Evolutionary conservation across 345 rosid species (phyloP).

Genomic region (Acer campestre): DNA sequence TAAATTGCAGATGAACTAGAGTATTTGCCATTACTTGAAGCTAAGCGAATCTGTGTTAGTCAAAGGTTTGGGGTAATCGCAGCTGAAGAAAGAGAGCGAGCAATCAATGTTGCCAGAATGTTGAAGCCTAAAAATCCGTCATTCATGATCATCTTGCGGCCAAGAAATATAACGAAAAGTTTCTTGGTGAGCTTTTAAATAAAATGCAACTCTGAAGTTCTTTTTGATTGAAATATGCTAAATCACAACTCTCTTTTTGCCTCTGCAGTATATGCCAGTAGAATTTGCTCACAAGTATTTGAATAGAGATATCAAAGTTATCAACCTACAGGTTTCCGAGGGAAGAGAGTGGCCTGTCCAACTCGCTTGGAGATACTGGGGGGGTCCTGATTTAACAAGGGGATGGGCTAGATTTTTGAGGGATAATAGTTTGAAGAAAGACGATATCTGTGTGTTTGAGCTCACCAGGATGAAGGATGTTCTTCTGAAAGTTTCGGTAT

Average conservation of each 20-base stretch:
- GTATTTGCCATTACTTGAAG: neutral
- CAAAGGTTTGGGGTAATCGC: neutral
- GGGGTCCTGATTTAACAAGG: neutral
- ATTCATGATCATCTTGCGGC: neutral
- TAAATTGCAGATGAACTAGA: neutral
- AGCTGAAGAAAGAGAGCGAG: neutral
- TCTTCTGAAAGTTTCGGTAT: constrained; percentile 4
- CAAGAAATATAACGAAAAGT: neutral
- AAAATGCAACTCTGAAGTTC: neutral
- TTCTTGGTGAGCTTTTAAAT: constrained; percentile 2
- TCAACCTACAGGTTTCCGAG: constrained; percentile 32
- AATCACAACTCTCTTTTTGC: neutral
- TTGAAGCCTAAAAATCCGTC: neutral
- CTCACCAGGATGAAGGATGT: neutral
- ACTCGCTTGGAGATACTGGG: neutral
- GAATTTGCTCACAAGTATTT: constrained; percentile 24
- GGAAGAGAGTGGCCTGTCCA: constrained; percentile 24
- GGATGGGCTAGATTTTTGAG: constrained; percentile 27
- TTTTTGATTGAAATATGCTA: neutral
- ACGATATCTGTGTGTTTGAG: constrained; percentile 12
- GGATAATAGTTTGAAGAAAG: neutral
- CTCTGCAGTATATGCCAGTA: constrained; percentile 25
- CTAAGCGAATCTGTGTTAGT: neutral
- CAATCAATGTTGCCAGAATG: neutral
- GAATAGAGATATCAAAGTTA: neutral